Conservation (phyloP, 2,329 filamentous ascomycete species). For the Sporothrix humicola region DNA sequence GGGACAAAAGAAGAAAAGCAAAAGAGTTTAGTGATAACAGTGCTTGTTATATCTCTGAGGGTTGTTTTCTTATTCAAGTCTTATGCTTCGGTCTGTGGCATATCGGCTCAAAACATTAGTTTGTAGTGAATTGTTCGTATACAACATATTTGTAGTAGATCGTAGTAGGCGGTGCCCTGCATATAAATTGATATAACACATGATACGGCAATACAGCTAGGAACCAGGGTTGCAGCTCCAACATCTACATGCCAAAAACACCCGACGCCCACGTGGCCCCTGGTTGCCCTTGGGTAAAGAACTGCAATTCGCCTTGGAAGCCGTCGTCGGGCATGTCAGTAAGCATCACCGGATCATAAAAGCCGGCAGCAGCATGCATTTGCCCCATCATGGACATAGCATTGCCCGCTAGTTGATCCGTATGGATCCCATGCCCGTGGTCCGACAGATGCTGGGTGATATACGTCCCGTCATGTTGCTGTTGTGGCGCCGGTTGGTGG, state of each 20-base stretch:
- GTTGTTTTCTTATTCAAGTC: too few relatives aligned
- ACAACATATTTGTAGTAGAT: too few relatives aligned
- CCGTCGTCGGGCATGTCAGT: constrained; percentile 47
- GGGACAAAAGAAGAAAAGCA: too few relatives aligned
- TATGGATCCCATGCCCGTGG: background rate
- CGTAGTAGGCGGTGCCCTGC: too few relatives aligned
- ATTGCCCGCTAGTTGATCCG: background rate
- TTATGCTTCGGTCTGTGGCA: too few relatives aligned
- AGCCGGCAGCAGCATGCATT: background rate
- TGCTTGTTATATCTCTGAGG: too few relatives aligned
- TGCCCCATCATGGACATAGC: constrained; percentile 24
- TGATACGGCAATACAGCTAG: too few relatives aligned
- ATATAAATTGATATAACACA: too few relatives aligned
- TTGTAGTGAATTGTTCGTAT: too few relatives aligned
- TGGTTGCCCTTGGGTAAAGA: constrained; percentile 49
- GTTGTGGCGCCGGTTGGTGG: background rate
- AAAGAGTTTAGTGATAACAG: too few relatives aligned
- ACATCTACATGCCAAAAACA: constrained; percentile 38
- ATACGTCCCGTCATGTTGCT: constrained; percentile 11
- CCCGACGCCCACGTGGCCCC: constrained; percentile 39
- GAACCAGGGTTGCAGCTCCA: background rate
- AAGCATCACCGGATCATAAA: constrained; percentile 22
- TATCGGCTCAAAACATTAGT: too few relatives aligned
- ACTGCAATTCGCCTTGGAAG: constrained; percentile 54
- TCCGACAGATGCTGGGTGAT: background rate